Base-by-base conservation (phyloP, 768 basidiomycete genomes). In the Trametes cingulata region DNA sequence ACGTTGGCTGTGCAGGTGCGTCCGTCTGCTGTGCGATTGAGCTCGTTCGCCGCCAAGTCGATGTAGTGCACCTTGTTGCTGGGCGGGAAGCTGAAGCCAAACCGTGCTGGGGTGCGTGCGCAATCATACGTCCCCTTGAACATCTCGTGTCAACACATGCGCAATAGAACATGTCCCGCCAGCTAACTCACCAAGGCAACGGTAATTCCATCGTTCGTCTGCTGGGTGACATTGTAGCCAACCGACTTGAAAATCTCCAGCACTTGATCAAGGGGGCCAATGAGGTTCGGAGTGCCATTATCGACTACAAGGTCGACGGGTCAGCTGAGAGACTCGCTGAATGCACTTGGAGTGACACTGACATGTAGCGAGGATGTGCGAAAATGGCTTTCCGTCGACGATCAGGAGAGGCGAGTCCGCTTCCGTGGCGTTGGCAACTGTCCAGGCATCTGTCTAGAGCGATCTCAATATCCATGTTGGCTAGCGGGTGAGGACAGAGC, bases 121-220 rank as follows among this genome's bases (percentile, higher is more conserved):
- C 62, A 63, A 57, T 63, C 57, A 52, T 63, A 63, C 33, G 62
- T 63, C 13, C 62, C 62, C 62, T 63, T 52, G 17, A 4, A 33
- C 6, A 33, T 4, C 10, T 33, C 10, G 29, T 2, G 3, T 13
- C 25, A n/a, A 13, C 6, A n/a, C n/a, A n/a, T n/a, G n/a, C n/a
- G n/a, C n/a, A n/a, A n/a, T n/a, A n/a, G n/a, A n/a, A n/a, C n/a
- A n/a, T n/a, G n/a, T n/a, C n/a, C n/a, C n/a, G n/a, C n/a, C n/a
- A n/a, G n/a, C n/a, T n/a, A n/a, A n/a, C 56, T 40, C 15, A 63
- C 62, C 1, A 58, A 19, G 8, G 58, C 62, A 8, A 46, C 36
- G 46, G 47, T 55, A 14, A 59, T 43, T 6, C 36, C 42, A 45
- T 50, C 52, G 13, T 52, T 53, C 1, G 52, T 63, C 57, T 50